Percentiles rank a stretch among this genome's conserved stretches.
phyloP scores from a whole-genome alignment of 768 basidiomycete genomes.

The Obba rivulosa region DNA sequence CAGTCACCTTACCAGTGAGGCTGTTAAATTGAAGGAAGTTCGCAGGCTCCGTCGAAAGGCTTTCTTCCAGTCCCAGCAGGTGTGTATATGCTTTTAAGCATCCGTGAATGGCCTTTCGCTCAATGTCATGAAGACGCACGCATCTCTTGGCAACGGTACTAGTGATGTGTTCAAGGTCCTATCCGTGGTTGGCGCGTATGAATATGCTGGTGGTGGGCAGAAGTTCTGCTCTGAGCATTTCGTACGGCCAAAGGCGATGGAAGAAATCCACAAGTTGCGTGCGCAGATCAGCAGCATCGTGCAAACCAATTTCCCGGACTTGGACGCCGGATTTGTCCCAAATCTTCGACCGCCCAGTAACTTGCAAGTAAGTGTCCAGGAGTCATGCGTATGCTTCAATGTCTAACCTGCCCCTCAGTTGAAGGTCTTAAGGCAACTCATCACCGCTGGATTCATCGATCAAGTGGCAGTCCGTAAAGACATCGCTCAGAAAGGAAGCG shows the following conservation, averaged over 20 bases:
- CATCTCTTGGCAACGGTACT: slow-evolving; percentile 68
- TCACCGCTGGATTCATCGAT: slow-evolving; percentile 90
- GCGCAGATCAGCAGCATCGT: slow-evolving; percentile 86
- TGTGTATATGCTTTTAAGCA: slow-evolving; percentile 33
- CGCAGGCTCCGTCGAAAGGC: slow-evolving; percentile 61
- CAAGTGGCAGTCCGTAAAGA: slow-evolving; percentile 93
- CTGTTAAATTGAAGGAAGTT: slow-evolving; percentile 47
- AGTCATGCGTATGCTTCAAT: slow-evolving; percentile 1
- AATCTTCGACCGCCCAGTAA: slow-evolving; percentile 73
- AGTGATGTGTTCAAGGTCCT: slow-evolving; percentile 87
- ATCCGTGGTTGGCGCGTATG: slow-evolving; percentile 95
- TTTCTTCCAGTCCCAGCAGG: slow-evolving; percentile 81
- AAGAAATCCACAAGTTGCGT: slow-evolving; percentile 95
- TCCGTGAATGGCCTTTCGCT: background rate
- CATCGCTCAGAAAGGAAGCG: slow-evolving; percentile 51
- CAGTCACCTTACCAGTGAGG: slow-evolving; percentile 41
- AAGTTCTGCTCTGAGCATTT: slow-evolving; percentile 88
- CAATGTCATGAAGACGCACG: slow-evolving; percentile 52
- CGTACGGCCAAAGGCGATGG: slow-evolving; percentile 94
- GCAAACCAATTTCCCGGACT: slow-evolving; percentile 64
- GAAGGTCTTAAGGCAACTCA: slow-evolving; percentile 83
- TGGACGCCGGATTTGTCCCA: slow-evolving; percentile 52
- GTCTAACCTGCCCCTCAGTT: slow-evolving; percentile 44
- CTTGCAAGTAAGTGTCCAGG: slow-evolving; percentile 52
- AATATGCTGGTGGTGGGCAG: slow-evolving; percentile 78